A percentile compares a stretch with the other conserved stretches of the same genome.
Conservation (phyloP, 495 filamentous ascomycete genomes). For the Bombardia bombarda region DNA sequence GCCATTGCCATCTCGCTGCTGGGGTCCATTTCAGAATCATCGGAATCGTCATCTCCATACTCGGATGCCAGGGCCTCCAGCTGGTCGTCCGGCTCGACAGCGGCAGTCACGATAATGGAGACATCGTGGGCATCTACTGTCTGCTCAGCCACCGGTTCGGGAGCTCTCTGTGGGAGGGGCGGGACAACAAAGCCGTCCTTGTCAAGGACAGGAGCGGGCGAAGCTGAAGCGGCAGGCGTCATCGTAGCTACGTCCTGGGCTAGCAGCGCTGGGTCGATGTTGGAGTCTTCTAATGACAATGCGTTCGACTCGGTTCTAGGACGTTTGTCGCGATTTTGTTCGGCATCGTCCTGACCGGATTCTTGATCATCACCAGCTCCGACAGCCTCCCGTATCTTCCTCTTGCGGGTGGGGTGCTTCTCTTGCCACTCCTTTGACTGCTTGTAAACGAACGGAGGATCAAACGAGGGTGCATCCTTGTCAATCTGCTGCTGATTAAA, state of each 20-base stretch:
- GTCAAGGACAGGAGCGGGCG: slow-evolving; percentile 8
- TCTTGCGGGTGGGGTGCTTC: slow-evolving; percentile 39
- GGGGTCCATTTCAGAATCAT: slow-evolving; percentile 18
- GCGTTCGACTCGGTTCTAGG: slow-evolving; percentile 12
- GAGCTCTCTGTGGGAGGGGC: slow-evolving; percentile 8
- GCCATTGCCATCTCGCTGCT: slow-evolving; percentile 28
- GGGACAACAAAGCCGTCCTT: slow-evolving; percentile 25
- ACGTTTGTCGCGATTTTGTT: slow-evolving; percentile 14
- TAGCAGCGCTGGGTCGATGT: slow-evolving; percentile 1
- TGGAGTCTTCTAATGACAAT: slow-evolving; percentile 10
- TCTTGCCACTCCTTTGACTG: slow-evolving; percentile 44
- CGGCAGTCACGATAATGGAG: slow-evolving; percentile 8
- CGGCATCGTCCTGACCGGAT: slow-evolving; percentile 23
- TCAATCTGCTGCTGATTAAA: slow-evolving; percentile 49
- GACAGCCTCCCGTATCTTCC: slow-evolving; percentile 14
- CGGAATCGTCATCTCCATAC: slow-evolving; percentile 27
- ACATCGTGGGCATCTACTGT: slow-evolving; percentile 4
- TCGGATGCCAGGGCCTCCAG: slow-evolving; percentile 24
- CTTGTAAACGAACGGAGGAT: slow-evolving; percentile 77
- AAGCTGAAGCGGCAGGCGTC: not conserved
- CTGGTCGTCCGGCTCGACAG: slow-evolving; percentile 7
- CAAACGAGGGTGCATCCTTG: slow-evolving; percentile 38
- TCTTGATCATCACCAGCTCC: slow-evolving; percentile 23
- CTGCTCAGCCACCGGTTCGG: slow-evolving; percentile 4
- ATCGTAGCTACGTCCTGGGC: not conserved